phyloP scores from a whole-genome alignment of 2,329 filamentous ascomycete genomes.

The Aspergillus floridensis region DNA sequence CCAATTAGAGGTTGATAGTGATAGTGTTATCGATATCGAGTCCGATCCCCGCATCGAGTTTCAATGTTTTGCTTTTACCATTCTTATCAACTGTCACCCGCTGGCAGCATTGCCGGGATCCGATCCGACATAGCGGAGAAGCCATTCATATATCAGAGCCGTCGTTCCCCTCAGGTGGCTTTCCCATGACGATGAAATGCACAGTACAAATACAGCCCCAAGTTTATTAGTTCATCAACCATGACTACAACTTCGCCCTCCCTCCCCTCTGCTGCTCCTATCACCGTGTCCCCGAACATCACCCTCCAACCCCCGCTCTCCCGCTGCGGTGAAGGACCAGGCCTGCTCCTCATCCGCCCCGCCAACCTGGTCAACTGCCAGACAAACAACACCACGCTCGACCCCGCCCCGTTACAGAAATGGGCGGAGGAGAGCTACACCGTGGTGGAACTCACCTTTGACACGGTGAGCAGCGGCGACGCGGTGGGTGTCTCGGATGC shows the following conservation, averaged over 20 bases:
- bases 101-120: no score
- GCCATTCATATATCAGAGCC: no score
- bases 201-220: no score
- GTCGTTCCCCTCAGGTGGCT: no score
- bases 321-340: constrained; percentile 49
- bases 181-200: no score
- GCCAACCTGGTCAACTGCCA: constrained; percentile 25
- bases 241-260: constrained; percentile 8
- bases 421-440: constrained; percentile 71
- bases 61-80: no score
- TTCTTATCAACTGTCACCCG: no score
- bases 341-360: constrained; percentile 47
- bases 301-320: constrained; percentile 46
- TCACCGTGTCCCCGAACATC: constrained; percentile 11
- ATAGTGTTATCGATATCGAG: no score
- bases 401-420: constrained; percentile 60
- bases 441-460: constrained; percentile 53
- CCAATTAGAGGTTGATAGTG: no score
- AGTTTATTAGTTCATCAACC: background rate
- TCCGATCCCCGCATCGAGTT: no score
- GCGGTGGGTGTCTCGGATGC: constrained; percentile 14
- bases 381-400: constrained; percentile 39
- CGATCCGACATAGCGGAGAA: no score
- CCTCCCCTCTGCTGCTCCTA: constrained; percentile 6
- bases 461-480: constrained; percentile 3